Conservation (phyloP, 192 early-diverging fungal species). For the Martensiomyces pterosporus region DNA sequence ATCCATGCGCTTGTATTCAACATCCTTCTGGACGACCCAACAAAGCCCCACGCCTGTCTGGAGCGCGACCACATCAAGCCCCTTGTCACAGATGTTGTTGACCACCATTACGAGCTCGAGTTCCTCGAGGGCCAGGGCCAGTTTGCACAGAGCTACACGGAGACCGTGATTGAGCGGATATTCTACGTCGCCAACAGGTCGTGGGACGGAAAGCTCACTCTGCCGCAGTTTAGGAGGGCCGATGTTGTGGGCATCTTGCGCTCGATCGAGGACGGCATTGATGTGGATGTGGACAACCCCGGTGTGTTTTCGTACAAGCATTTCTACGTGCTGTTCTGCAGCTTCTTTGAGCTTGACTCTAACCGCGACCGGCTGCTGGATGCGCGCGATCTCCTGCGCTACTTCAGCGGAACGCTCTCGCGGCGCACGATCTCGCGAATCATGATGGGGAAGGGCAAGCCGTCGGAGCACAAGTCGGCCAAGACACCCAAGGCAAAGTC, state of each 20-base stretch:
- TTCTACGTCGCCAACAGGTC: constrained; percentile 72
- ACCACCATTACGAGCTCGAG: constrained; percentile 82
- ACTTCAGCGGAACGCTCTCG: constrained; percentile 71
- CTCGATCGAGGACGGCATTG: constrained; percentile 64
- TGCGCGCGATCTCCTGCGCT: constrained; percentile 62
- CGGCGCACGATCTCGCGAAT: constrained; percentile 66
- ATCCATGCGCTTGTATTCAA: constrained; percentile 55
- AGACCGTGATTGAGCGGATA: constrained; percentile 85
- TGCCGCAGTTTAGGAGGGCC: constrained; percentile 69
- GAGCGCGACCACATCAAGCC: constrained; percentile 64
- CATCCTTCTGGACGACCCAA: constrained; percentile 52
- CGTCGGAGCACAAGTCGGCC: constrained; percentile 20
- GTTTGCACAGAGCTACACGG: constrained; percentile 84
- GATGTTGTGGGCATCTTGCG: constrained; percentile 60
- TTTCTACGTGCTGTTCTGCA: constrained; percentile 97
- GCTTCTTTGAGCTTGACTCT: constrained; percentile 91
- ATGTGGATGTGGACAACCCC: constrained; percentile 61
- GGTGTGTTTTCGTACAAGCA: constrained; percentile 95
- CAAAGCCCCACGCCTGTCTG: constrained; percentile 30
- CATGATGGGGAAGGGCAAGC: constrained; percentile 61
- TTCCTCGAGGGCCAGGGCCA: constrained; percentile 75
- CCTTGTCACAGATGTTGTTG: constrained; percentile 77
- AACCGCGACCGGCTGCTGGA: constrained; percentile 83
- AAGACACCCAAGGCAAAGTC: constrained; percentile 16
- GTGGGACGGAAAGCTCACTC: constrained; percentile 66